Percentiles rank a stretch among this genome's conserved stretches.
phyloP scores from a whole-genome alignment of 1,284 basidiomycete genomes.

The Trametes polyzona region DNA sequence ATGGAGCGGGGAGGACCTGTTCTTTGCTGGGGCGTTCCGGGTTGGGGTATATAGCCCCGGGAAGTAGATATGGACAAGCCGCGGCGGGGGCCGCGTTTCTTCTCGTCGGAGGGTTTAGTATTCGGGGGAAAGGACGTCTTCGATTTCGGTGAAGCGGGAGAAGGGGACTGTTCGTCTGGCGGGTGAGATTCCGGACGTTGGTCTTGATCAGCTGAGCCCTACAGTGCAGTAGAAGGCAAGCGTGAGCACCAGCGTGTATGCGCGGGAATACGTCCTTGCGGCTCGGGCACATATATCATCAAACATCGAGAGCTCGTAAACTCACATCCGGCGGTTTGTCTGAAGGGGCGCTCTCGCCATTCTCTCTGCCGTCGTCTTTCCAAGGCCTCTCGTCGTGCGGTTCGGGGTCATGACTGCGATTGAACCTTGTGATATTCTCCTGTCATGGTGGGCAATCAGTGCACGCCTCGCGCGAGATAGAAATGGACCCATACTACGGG shows the following conservation, averaged over 20 bases:
- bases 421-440: conserved; percentile 1
- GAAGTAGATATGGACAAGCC: conserved; percentile 19
- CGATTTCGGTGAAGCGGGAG: conserved; percentile 16
- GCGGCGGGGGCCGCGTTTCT: conserved; percentile 8
- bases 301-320: neutral
- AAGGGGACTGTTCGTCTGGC: conserved; percentile 10
- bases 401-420: neutral
- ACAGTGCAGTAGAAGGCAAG: too few species aligned
- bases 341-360: neutral
- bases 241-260: too few species aligned
- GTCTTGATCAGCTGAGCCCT: too few species aligned
- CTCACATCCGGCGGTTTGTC: conserved; percentile 11
- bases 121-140: conserved; percentile 10
- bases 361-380: conserved; percentile 4
- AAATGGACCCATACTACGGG: conserved; percentile 13
- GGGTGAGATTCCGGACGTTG: neutral
- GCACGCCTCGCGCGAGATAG: neutral
- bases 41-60: conserved; percentile 15
- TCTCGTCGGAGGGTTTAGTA: conserved; percentile 5
- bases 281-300: too few species aligned
- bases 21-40: conserved; percentile 59
- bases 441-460: neutral
- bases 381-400: conserved; percentile 1
- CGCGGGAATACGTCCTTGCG: too few species aligned
- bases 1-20: conserved; percentile 78